Base-by-base conservation (phyloP, 768 basidiomycete species). In the Thelephora ganbajun region DNA sequence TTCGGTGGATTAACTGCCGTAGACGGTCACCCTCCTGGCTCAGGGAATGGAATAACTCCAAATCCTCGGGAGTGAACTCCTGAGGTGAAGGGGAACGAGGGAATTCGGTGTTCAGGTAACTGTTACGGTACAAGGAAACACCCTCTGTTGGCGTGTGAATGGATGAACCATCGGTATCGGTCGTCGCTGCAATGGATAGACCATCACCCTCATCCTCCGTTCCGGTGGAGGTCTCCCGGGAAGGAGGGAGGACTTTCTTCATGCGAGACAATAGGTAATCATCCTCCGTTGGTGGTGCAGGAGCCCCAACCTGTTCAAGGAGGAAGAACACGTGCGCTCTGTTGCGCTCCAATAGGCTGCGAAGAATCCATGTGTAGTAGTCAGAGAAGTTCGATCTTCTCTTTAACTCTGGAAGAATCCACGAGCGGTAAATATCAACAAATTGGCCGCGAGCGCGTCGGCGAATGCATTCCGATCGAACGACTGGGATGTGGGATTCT, bases 371-470 rank as follows among this genome's bases (percentile, higher is more conserved):
- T 3, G 71, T 55, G 26, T 68, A 71, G 52, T 75, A 79, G 2
- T 69, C 70, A 18, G 67, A 67, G 20, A 49, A 47, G 52, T 54
- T 55, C 11, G 62, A 35, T 33, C 68, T 62, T 22, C 47, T 48
- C 6, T 62, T 53, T 19, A 85, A 65, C 50, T 79, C 76, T 19
- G 69, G 57, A n/a, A 81, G 52, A 20, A 83, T 71, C 54, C 77
- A 73, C 19, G 69, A 69, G 33, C 83, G 75, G 56, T 77, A 85
- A 3, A 74, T 68, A 53, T 88, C 81, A 6, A 85, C 69, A 12
- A 86, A 70, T 2, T 70, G 67, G 16, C 82, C 79, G 26, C 83
- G 78, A 4, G 84, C 84, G 41, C 74, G 70, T 33, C 69, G 66
- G 14, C 81, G 74, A 35, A 80, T 69, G 16, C 18, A 30, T 9